phyloP scores from a whole-genome alignment of 1,284 basidiomycete genomes.

The Wolfiporia cocos region DNA sequence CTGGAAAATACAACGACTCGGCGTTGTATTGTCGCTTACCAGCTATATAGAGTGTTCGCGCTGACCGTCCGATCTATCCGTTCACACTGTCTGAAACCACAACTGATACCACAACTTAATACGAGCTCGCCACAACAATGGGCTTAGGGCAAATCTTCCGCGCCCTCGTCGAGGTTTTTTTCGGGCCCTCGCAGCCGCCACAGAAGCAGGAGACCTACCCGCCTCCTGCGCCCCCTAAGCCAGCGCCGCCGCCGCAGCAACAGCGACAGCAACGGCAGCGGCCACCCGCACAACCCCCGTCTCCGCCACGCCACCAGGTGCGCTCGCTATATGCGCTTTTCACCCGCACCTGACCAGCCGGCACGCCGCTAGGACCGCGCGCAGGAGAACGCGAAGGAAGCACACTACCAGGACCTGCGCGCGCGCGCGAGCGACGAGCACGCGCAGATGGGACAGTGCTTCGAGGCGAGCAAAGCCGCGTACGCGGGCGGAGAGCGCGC shows the following conservation, averaged over 20 bases:
- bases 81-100: no score
- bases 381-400: constrained; percentile 63
- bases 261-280: no score
- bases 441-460: constrained; percentile 64
- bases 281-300: no score
- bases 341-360: no score
- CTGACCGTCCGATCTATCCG: no score
- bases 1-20: no score
- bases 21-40: no score
- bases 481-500: constrained; percentile 72
- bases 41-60: no score
- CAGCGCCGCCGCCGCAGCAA: no score
- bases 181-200: neutral
- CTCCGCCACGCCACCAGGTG: no score
- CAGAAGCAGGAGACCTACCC: neutral
- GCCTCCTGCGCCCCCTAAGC: no score
- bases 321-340: neutral
- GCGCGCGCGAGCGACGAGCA: constrained; percentile 71
- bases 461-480: constrained; percentile 63
- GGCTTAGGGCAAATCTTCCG: neutral
- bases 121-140: neutral
- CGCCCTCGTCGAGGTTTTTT: neutral
- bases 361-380: constrained; percentile 57
- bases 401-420: constrained; percentile 64
- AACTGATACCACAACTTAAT: no score